Evolutionary conservation across 2,329 filamentous ascomycete genomes (phyloP).

Genomic region (Pseudocercospora fuligena): DNA sequence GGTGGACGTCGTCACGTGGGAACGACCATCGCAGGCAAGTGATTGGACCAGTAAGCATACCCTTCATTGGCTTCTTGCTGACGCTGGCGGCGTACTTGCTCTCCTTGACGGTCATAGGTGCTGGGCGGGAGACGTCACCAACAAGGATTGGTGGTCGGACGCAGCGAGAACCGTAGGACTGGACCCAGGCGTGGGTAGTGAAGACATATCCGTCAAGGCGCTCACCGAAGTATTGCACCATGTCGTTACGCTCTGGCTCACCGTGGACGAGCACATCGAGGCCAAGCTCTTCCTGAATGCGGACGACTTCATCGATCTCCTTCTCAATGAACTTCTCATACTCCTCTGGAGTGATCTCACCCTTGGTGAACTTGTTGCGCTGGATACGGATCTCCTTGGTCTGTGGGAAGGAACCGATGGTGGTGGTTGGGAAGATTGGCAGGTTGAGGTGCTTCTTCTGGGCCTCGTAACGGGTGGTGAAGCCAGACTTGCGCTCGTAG

Average conservation of each 20-base stretch:
- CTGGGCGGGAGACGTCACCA: slow-evolving; percentile 95
- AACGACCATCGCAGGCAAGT: slow-evolving; percentile 99
- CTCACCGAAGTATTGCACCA: slow-evolving; percentile 99
- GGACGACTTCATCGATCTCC: slow-evolving; percentile 93
- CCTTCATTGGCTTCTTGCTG: slow-evolving; percentile 99
- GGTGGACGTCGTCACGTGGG: slow-evolving; percentile 99
- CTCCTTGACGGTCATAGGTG: slow-evolving; percentile 99
- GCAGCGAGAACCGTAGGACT: slow-evolving; percentile 97
- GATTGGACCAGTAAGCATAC: slow-evolving; percentile 98
- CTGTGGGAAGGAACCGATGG: slow-evolving; percentile 99
- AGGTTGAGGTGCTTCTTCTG: slow-evolving; percentile 94
- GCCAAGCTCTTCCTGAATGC: slow-evolving; percentile 97
- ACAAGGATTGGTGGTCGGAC: slow-evolving; percentile 98
- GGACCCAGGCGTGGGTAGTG: slow-evolving; percentile 98
- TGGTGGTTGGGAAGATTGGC: slow-evolving; percentile 97
- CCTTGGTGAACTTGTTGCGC: slow-evolving; percentile 99
- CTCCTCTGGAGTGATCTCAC: slow-evolving; percentile 86
- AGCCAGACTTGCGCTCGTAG: slow-evolving; percentile 92
- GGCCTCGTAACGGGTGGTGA: slow-evolving; percentile 80
- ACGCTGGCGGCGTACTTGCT: slow-evolving; percentile 97
- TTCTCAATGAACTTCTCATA: slow-evolving; percentile 99
- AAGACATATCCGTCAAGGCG: slow-evolving; percentile 95
- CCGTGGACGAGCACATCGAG: slow-evolving; percentile 98
- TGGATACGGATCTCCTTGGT: slow-evolving; percentile 97
- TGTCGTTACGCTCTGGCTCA: slow-evolving; percentile 99